phyloP scores from a whole-genome alignment of 441 rosid genomes.

The Breynia disticha region DNA sequence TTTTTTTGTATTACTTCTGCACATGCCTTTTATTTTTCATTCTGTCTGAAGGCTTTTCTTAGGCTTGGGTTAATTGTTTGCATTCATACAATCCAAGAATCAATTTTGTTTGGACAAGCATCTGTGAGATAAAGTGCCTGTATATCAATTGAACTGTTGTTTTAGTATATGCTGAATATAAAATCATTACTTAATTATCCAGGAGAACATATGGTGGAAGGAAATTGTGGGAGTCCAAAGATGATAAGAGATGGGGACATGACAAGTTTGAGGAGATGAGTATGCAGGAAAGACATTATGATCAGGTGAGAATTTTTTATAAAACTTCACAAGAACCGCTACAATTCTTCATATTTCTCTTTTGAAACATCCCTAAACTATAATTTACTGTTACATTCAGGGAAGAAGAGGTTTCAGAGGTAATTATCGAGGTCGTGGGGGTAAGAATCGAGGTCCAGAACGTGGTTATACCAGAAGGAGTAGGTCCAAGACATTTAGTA shows the following conservation, averaged over 20 bases:
- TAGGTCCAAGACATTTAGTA: slow-evolving; percentile 36
- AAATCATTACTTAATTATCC: slow-evolving; percentile 8
- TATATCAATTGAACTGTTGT: too few species aligned
- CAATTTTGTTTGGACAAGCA: too few species aligned
- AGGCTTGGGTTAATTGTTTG: too few species aligned
- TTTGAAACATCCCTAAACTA: neutral
- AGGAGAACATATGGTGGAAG: slow-evolving; percentile 73
- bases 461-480: slow-evolving; percentile 42
- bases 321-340: too few species aligned
- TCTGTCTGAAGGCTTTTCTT: too few species aligned
- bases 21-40: too few species aligned
- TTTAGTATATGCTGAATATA: neutral
- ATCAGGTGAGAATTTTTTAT: slow-evolving; percentile 31
- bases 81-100: too few species aligned
- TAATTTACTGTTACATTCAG: slow-evolving; percentile 27
- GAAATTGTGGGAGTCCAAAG: slow-evolving; percentile 86
- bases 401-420: slow-evolving; percentile 60
- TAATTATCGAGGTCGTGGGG: slow-evolving; percentile 45
- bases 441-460: slow-evolving; percentile 46
- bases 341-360: slow-evolving; percentile 1
- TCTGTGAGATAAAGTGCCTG: too few species aligned
- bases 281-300: slow-evolving; percentile 45
- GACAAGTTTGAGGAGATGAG: slow-evolving; percentile 90
- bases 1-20: too few species aligned
- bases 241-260: slow-evolving; percentile 94